phyloP scores from a whole-genome alignment of 1,139 yeast genomes.

The Pichia sp. region DNA sequence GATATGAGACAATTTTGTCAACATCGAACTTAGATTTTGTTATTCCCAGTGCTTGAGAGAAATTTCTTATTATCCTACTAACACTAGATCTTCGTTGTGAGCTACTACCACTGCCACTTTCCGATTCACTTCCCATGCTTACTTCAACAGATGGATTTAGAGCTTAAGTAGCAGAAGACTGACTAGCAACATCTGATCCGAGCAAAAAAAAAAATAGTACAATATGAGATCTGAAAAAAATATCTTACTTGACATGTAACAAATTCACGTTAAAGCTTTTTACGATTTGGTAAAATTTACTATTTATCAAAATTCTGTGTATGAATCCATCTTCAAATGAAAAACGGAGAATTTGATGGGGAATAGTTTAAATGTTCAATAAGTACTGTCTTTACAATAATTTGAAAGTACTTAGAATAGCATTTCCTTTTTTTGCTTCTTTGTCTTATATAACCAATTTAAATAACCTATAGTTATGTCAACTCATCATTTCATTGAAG shows the following conservation, averaged over 20 bases:
- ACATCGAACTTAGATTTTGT: constrained; percentile 4
- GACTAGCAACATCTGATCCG: too few species aligned
- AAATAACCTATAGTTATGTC: background rate
- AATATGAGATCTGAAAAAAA: background rate
- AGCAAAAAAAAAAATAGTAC: background rate
- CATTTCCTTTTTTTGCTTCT: background rate
- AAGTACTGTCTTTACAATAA: background rate
- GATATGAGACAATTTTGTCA: constrained; percentile 3
- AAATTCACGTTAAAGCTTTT: background rate
- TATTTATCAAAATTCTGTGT: background rate
- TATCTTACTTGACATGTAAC: background rate
- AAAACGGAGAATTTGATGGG: background rate
- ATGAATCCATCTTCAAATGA: background rate
- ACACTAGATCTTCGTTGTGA: constrained; percentile 4
- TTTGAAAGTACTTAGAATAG: too few species aligned
- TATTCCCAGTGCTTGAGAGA: constrained; percentile 13
- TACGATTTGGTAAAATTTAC: background rate
- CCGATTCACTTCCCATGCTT: background rate
- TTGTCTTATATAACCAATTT: background rate
- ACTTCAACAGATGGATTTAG: too few species aligned
- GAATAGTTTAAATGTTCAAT: background rate
- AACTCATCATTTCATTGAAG: background rate
- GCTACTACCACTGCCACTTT: too few species aligned
- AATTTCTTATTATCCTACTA: constrained; percentile 7
- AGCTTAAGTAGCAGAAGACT: too few species aligned